Conservation (phyloP, 768 basidiomycete species). For the Wakefieldia striispora region DNA sequence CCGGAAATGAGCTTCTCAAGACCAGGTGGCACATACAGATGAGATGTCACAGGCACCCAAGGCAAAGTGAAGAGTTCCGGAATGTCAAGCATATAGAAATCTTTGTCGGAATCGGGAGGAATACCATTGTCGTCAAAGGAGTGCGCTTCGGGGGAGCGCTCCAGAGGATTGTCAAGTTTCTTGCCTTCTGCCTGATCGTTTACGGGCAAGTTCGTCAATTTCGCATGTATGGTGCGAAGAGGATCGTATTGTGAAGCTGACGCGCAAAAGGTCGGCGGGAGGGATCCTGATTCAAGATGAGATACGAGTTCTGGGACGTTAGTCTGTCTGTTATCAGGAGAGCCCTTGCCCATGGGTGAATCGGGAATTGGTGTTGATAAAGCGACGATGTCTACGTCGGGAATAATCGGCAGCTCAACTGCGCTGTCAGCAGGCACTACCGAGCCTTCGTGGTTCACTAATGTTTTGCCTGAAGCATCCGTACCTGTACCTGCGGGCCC, state of each 20-base stretch:
- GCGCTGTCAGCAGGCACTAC: background rate
- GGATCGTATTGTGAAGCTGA: background rate
- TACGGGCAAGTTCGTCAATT: background rate
- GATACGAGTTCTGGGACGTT: background rate
- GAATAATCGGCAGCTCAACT: conserved; percentile 1
- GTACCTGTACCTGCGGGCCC: background rate
- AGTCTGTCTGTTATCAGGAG: background rate
- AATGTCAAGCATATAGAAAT: conserved; percentile 36
- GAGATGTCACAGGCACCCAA: conserved; percentile 29
- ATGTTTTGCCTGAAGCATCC: background rate
- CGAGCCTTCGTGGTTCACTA: background rate
- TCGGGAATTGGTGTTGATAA: background rate
- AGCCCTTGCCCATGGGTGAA: background rate
- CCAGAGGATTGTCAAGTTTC: background rate
- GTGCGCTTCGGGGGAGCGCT: background rate
- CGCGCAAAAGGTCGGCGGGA: background rate
- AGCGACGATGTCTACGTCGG: background rate
- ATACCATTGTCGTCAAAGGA: background rate
- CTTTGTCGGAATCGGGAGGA: conserved; percentile 9
- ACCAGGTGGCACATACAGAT: conserved; percentile 35
- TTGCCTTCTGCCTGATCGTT: background rate
- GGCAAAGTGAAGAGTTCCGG: conserved; percentile 33
- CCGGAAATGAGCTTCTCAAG: conserved; percentile 36
- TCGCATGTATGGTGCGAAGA: background rate
- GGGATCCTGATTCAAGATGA: background rate